Conservation (phyloP, 2,329 filamentous ascomycete species). For the Talaromyces sp. region DNA sequence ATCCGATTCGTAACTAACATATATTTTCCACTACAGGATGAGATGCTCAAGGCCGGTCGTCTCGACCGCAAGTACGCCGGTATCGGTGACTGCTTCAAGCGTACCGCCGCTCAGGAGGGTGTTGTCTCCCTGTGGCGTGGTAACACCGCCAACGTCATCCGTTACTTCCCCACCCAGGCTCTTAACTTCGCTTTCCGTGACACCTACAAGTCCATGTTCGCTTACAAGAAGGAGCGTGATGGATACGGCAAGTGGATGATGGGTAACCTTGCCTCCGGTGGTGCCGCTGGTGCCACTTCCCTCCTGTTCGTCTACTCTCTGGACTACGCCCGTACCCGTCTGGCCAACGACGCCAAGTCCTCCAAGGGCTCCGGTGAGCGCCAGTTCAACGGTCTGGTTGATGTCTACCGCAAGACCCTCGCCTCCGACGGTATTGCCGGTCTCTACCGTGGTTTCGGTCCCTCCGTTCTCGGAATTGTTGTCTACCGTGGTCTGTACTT, state of each 20-base stretch:
- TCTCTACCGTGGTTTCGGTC: slow-evolving; percentile 99
- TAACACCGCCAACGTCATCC: slow-evolving; percentile 99
- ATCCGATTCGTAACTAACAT: slow-evolving; percentile 12
- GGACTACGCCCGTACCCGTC: slow-evolving; percentile 99
- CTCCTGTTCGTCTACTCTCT: slow-evolving; percentile 99
- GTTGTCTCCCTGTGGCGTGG: slow-evolving; percentile 95
- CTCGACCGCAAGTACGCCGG: slow-evolving; percentile 96
- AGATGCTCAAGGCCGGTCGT: slow-evolving; percentile 99
- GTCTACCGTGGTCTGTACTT: slow-evolving; percentile 99
- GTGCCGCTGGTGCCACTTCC: slow-evolving; percentile 99
- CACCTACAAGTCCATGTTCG: slow-evolving; percentile 99
- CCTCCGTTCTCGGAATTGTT: slow-evolving; percentile 97
- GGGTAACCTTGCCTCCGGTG: slow-evolving; percentile 99
- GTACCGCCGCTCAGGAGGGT: slow-evolving; percentile 90
- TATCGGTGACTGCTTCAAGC: slow-evolving; percentile 92
- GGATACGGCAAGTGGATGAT: slow-evolving; percentile 99
- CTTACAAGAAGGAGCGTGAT: slow-evolving; percentile 99
- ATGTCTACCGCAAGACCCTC: slow-evolving; percentile 99
- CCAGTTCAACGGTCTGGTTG: slow-evolving; percentile 99
- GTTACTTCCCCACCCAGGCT: slow-evolving; percentile 99
- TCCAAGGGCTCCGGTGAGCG: slow-evolving; percentile 93
- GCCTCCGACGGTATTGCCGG: slow-evolving; percentile 97
- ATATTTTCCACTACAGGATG: slow-evolving; percentile 68
- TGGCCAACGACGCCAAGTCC: slow-evolving; percentile 99
- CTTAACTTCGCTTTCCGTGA: slow-evolving; percentile 99